phyloP scores from a whole-genome alignment of 345 rosid species.

The Aquilaria yunnanensis region DNA sequence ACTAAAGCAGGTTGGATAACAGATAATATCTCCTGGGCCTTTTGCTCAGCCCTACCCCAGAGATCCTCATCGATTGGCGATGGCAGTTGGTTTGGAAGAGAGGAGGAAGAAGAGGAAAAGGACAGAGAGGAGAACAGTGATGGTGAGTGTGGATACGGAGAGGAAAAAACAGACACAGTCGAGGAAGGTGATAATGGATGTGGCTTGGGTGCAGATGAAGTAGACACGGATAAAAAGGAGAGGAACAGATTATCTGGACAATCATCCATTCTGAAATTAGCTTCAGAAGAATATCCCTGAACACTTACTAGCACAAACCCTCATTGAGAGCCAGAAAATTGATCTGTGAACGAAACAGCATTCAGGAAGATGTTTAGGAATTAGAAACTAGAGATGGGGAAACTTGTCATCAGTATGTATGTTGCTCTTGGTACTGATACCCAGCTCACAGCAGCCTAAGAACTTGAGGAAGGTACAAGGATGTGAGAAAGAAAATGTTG shows the following conservation, averaged over 20 bases:
- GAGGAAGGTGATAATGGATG: conserved; percentile 30
- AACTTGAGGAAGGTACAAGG: conserved; percentile 1
- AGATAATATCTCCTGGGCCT: conserved; percentile 65
- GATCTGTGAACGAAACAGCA: conserved; percentile 4
- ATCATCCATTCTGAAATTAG: conserved; percentile 48
- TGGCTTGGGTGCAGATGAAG: conserved; percentile 12
- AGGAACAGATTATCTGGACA: conserved; percentile 29
- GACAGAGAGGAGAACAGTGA: conserved; percentile 37
- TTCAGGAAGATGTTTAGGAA: not conserved
- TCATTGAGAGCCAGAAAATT: conserved; percentile 12
- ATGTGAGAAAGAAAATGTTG: not conserved
- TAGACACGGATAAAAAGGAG: conserved; percentile 27
- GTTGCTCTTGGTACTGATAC: not conserved
- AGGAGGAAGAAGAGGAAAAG: conserved; percentile 16
- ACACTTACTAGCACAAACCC: conserved; percentile 16
- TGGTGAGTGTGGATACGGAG: conserved; percentile 13
- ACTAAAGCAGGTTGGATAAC: conserved; percentile 52
- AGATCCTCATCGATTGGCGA: conserved; percentile 45
- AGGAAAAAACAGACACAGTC: conserved; percentile 20
- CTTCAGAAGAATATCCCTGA: conserved; percentile 16
- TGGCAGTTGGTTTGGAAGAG: conserved; percentile 21
- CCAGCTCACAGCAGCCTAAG: not conserved
- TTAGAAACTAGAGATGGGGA: not conserved
- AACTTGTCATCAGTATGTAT: not conserved
- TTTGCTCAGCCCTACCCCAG: conserved; percentile 71